A percentile compares a stretch with the other conserved stretches of the same genome.
These are phyloP conservation scores for Magnolia sinica DNA, from an alignment of 164 flowering plant genomes.

Conservation along the genomic window DNA sequence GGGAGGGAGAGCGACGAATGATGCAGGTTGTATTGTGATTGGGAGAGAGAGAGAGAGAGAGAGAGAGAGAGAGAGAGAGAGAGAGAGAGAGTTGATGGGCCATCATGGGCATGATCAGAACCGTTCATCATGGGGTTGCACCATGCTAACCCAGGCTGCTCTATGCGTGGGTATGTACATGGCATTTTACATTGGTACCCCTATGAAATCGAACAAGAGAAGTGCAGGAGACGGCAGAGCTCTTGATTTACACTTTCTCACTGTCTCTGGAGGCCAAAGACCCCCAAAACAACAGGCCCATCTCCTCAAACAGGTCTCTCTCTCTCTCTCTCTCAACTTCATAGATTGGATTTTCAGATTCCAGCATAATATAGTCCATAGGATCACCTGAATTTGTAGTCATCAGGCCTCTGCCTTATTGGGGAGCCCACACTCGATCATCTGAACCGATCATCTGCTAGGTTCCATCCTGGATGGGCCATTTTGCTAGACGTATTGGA, in stretches of 20 bases:
- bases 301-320: constrained; percentile 52
- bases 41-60: too few species aligned
- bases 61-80: too few species aligned
- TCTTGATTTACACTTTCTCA: constrained; percentile 49
- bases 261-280: constrained; percentile 53
- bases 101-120: neutral
- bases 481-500: neutral
- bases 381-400: neutral
- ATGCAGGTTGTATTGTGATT: too few species aligned
- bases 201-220: constrained; percentile 18
- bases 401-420: neutral
- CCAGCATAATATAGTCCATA: neutral
- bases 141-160: constrained; percentile 40
- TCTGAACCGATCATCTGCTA: neutral
- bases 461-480: neutral
- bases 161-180: constrained; percentile 45
- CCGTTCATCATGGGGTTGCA: constrained; percentile 38
- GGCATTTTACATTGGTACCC: constrained; percentile 42
- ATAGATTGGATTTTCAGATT: neutral
- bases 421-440: too few species aligned
- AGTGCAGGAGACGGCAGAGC: constrained; percentile 1
- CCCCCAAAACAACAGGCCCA: constrained; percentile 42
- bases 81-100: too few species aligned
- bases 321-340: constrained; percentile 1
- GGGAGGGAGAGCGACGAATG: too few species aligned